A percentile compares a stretch with the other conserved stretches of the same genome.
Evolutionary conservation across 805 yeast genomes (phyloP).

Genomic region (Sugiyamaella lignohabitans): DNA sequence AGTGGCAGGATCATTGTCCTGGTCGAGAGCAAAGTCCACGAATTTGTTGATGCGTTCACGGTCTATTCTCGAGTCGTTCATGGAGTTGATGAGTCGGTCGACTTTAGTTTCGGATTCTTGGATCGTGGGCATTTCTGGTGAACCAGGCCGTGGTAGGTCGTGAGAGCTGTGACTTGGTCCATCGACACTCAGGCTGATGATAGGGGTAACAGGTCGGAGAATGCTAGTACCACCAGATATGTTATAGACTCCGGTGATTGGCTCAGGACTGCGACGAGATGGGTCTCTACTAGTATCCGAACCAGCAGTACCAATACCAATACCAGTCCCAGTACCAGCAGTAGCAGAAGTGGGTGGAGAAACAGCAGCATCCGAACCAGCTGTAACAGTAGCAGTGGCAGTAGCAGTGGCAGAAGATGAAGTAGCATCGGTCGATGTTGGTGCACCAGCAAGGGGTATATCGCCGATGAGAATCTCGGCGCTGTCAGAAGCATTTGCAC

Average conservation of each 20-base stretch:
- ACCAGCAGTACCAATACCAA: background rate
- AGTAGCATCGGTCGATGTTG: background rate
- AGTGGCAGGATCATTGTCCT: background rate
- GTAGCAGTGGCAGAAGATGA: background rate
- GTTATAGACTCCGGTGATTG: too few relatives aligned
- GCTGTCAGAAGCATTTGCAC: background rate
- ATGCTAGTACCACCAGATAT: too few relatives aligned
- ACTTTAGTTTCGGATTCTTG: background rate
- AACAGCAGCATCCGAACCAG: background rate
- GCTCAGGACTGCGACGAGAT: too few relatives aligned
- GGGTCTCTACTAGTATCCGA: background rate
- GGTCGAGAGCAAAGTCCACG: conserved; percentile 2
- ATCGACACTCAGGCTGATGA: background rate
- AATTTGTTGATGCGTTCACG: conserved; percentile 15
- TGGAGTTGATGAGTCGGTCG: background rate
- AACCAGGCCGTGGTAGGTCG: background rate
- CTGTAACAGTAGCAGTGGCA: background rate
- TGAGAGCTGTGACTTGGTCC: background rate
- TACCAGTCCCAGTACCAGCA: background rate
- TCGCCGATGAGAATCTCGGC: background rate
- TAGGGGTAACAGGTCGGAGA: background rate
- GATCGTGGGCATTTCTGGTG: background rate
- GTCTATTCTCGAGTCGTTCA: conserved; percentile 12
- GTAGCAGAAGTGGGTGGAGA: background rate
- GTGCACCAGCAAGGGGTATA: background rate